Base-by-base conservation (phyloP, 176 grass and related monocot species). In the Urochloa ruziziensis region DNA sequence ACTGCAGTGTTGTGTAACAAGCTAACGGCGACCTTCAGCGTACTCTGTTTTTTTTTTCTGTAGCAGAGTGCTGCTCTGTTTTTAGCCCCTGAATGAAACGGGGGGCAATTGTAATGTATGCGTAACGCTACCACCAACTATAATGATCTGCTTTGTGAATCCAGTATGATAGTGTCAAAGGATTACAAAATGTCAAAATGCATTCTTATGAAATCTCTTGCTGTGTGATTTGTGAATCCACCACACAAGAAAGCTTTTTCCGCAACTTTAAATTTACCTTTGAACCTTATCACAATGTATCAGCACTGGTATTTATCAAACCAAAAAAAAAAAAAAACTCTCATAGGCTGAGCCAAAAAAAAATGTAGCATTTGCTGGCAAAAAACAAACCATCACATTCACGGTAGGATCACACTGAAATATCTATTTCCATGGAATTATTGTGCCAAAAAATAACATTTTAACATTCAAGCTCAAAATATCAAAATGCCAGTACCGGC, bases 401-500 rank as follows among this genome's bases (percentile, higher is more conserved):
- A n/a, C n/a, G n/a, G 43, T 11, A 16, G 3, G 62, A 53, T 29
- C 46, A 67, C 36, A 32, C 10, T 13, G n/a, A 56, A 67, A 37
- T 29, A 25, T 75, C 46, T 67, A 81, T 80, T 51, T 68, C 42
- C 12, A 12, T 28, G 9, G n/a, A 13, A 71, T 33, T 71, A 83
- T 78, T 77, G 52, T 52, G 32, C 24, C 18, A 52, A 62, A 77
- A 88, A 70, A 39, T 7, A 62, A 77, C 24, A 71, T 43, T 62
- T 34, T 49, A 77, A 75, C 16, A 72, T 71, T 69, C 37, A 70
- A 61, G 23, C 27, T 83, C 60, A 74, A 70, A 70, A 62, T 11
- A 17, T 63, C 19, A 51, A 82, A 60, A 47, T 23, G 32, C 18
- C 39, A 40, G 10, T n/a, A n/a, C n/a, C n/a, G n/a, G n/a, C 70